A percentile compares a stretch with the other conserved stretches of the same genome.
These are phyloP conservation scores for Yamadazyma membranifaciens DNA, from an alignment of 1,139 yeast genomes.

Conservation along the genomic window DNA sequence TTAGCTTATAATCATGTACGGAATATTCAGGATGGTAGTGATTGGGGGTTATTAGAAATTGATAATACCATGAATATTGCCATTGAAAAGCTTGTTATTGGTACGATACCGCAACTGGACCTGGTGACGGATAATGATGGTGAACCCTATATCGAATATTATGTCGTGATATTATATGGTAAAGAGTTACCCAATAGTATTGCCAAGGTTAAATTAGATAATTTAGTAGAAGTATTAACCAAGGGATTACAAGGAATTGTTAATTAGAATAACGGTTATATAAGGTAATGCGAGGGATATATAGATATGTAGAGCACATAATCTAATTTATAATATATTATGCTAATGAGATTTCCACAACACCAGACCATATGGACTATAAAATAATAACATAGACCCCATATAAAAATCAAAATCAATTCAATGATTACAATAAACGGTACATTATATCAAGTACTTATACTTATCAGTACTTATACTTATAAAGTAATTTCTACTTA, in stretches of 20 bases:
- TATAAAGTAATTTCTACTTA: too few species aligned
- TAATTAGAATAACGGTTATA: conserved; percentile 11
- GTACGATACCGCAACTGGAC: too few species aligned
- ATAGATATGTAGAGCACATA: neutral
- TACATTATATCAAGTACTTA: too few species aligned
- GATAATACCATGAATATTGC: conserved; percentile 30
- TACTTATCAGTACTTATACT: too few species aligned
- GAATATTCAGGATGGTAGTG: conserved; percentile 13
- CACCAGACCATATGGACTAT: conserved; percentile 3
- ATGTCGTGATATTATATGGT: conserved; percentile 15
- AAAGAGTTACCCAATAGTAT: conserved; percentile 29
- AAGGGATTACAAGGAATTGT: conserved; percentile 32
- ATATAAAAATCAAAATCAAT: too few species aligned
- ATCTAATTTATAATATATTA: conserved; percentile 5
- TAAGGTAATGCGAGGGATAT: neutral
- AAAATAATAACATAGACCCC: too few species aligned
- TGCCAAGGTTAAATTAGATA: conserved; percentile 45
- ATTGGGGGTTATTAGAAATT: conserved; percentile 36
- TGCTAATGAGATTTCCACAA: conserved; percentile 8
- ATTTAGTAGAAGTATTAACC: conserved; percentile 27
- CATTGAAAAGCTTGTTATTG: conserved; percentile 25
- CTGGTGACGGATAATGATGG: too few species aligned
- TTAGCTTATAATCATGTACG: conserved; percentile 38
- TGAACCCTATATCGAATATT: conserved; percentile 6
- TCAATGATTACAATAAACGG: too few species aligned